Conservation (phyloP, 129 eudicot species). For the Saussurea involucrata region DNA sequence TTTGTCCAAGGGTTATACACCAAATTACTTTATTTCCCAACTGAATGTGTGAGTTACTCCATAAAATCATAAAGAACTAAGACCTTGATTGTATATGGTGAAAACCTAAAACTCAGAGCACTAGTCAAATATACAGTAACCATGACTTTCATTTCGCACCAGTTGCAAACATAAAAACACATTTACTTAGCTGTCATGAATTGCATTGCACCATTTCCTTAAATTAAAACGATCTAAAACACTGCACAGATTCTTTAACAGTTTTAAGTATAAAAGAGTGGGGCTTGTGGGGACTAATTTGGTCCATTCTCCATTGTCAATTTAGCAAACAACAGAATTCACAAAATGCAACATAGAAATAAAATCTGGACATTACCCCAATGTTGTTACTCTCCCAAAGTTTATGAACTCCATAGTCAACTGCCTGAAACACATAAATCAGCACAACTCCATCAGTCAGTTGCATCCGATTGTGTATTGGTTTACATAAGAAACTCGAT, state of each 20-base stretch:
- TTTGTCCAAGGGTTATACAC: too few relatives aligned
- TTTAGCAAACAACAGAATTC: not conserved
- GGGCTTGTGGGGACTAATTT: not conserved
- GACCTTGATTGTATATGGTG: not conserved
- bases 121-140: not conserved
- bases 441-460: not conserved
- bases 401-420: constrained; percentile 72
- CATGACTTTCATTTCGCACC: not conserved
- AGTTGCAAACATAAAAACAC: not conserved
- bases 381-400: constrained; percentile 69
- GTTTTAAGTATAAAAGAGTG: not conserved
- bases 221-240: not conserved
- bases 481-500: not conserved
- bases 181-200: not conserved
- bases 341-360: not conserved
- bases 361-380: constrained; percentile 51
- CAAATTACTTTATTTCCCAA: not conserved
- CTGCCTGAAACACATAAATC: constrained; percentile 53
- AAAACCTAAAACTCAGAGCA: not conserved
- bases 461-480: not conserved
- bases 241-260: not conserved
- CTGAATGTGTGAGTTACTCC: not conserved
- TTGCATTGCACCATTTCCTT: not conserved
- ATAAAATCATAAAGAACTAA: not conserved
- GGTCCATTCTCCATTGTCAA: not conserved